phyloP scores from a whole-genome alignment of 371 early-diverging fungal genomes.

The Batrachochytrium dendrobatidis region DNA sequence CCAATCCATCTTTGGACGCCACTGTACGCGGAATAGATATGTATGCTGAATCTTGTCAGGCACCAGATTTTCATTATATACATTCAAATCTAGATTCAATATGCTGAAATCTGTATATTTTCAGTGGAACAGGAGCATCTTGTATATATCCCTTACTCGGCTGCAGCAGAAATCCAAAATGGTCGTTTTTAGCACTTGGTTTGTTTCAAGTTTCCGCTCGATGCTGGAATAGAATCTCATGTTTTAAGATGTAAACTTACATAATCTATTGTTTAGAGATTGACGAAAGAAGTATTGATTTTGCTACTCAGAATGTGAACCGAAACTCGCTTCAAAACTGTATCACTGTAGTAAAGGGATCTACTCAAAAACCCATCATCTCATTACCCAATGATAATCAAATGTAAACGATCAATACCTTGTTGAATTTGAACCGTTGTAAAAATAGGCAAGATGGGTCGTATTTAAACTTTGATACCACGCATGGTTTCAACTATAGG shows the following conservation, averaged over 20 bases:
- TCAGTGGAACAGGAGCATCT: conserved; percentile 65
- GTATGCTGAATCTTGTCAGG: background rate
- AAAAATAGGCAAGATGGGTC: background rate
- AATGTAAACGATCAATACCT: background rate
- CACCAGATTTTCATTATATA: conserved; percentile 24
- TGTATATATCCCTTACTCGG: conserved; percentile 70
- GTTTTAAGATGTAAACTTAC: background rate
- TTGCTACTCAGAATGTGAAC: conserved; percentile 49
- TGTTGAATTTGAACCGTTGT: background rate
- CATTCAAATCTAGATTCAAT: conserved; percentile 51
- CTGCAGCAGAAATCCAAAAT: conserved; percentile 35
- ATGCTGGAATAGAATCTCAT: background rate
- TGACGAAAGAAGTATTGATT: conserved; percentile 40
- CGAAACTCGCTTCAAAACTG: conserved; percentile 40
- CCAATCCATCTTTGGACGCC: background rate
- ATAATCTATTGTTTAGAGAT: conserved; percentile 37
- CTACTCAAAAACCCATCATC: conserved; percentile 22
- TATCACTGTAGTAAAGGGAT: conserved; percentile 36
- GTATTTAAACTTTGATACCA: background rate
- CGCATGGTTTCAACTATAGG: conserved; percentile 7
- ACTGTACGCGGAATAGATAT: background rate
- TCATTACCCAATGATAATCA: conserved; percentile 9
- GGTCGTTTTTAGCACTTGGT: conserved; percentile 57
- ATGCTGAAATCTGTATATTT: background rate
- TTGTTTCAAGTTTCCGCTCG: background rate